Base-by-base conservation (phyloP, 441 rosid genomes). In the Theobroma grandiflorum region DNA sequence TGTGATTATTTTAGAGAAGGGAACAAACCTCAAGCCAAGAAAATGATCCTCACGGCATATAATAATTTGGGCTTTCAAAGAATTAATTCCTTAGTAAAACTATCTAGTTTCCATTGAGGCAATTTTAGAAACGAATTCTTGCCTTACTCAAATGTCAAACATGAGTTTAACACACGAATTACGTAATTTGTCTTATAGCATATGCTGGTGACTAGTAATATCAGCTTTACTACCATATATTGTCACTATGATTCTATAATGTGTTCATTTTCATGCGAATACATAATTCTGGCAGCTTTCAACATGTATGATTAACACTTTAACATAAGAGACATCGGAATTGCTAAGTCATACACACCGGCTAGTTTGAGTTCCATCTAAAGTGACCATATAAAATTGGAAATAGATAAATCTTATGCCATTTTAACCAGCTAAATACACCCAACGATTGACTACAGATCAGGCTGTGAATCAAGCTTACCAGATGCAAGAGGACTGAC, bases 401-500 rank as follows among this genome's bases (percentile, higher is more conserved):
- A 8, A 33, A 62, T 69, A 43, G 33, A 40, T 38, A 74, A 55
- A 58, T 14, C 10, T n/a, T 7, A 53, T 14, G 3, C 31, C 65
- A 77, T 3, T 57, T 57, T 16, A 58, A 59, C 70, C 61, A 43
- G 57, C 55, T 31, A 69, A 26, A 22, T 10, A 26, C 2, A 1
- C 26, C 0, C 35, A 57, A 57, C 62, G 8, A 6, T 20, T 8
- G 7, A 20, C 31, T 3, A 57, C 15, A 26, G 22, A 22, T 59
- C 35, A 58, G 9, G 63, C 33, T 7, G 4, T 61, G 47, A 35
- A 58, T 77, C 49, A 22, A 75, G 80, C 92, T 85, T 80, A 94
- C 97, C 91, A 62, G 88, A 78, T 77, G 88, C 55, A 71, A 18
- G 20, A 57, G 83, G 15, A 81, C 73, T 75, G 43, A 73, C 47